Base-by-base conservation (phyloP, 805 yeast species). In the Candida tibetensis region DNA sequence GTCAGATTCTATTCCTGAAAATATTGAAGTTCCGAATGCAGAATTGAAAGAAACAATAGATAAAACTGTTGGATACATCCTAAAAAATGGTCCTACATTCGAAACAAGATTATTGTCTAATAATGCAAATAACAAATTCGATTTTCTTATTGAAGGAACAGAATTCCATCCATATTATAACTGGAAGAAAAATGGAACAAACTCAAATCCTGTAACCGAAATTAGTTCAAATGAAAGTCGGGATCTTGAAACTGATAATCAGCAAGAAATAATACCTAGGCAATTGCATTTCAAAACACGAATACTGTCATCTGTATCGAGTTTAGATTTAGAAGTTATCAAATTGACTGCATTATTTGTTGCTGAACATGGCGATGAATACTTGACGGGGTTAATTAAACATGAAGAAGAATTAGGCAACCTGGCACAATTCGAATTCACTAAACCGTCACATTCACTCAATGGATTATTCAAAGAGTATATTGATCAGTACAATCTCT, bases 51-150 rank as follows among this genome's bases (percentile, higher is more conserved):
- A 70, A 12, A 71, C 76, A 14, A 81, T 90, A 14, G 80, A 76
- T 35, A 85, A 82, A 52, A 85, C 95, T 0, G 88, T 82, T 0
- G 75, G 67, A 3, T 86, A 82, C 51, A 87, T 89, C 4, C 48
- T 62, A 19, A 69, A 83, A 44, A 84, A 86, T 52, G 96, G 95
- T 0, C 50, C 56, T 1, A 64, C 74, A 1, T 85, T 87, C 59
- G 93, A 82, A 49, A 64, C 65, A 7, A 64, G 83, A 34, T 71
- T 86, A 40, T 60, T 62, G 13, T 65, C 62, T 26, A 79, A 80
- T 45, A 57, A 64, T 12, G 55, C 62, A 4, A 71, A 71, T 35
- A 66, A 69, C 21, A 77, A 79, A 52, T 85, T 88, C 57, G 64
- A 74, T n/a, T 90, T 90, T 51, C 57, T 89, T 4, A 56, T 68